Conservation (phyloP, 1,284 basidiomycete genomes). For the Ustilago shanxiensis region DNA sequence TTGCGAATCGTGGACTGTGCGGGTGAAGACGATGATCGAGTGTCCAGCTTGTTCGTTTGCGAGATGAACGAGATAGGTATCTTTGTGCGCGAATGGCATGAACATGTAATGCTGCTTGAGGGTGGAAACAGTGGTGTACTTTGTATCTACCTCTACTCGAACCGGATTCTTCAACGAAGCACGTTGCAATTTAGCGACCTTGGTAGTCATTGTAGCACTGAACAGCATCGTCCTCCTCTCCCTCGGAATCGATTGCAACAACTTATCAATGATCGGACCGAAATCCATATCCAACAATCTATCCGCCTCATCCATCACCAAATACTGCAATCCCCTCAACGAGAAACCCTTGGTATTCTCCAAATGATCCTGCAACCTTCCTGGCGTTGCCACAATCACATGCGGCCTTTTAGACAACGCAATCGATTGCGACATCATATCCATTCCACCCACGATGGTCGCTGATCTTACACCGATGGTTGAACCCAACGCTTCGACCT, state of each 20-base stretch:
- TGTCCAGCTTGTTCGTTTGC: conserved; percentile 90
- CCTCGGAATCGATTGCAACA: conserved; percentile 92
- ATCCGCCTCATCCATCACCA: conserved; percentile 98
- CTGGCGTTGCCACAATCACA: conserved; percentile 96
- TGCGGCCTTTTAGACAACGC: conserved; percentile 85
- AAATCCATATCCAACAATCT: conserved; percentile 97
- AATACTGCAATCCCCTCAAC: conserved; percentile 85
- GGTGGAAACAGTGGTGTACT: conserved; percentile 98
- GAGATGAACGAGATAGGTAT: conserved; percentile 89
- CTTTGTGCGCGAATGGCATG: conserved; percentile 92
- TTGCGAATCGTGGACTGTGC: conserved; percentile 94
- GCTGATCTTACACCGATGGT: conserved; percentile 81
- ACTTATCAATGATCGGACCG: conserved; percentile 95
- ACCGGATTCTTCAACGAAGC: conserved; percentile 95
- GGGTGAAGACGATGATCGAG: conserved; percentile 94
- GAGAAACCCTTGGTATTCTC: conserved; percentile 99
- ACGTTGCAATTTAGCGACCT: conserved; percentile 95
- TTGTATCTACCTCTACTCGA: conserved; percentile 89
- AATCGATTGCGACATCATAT: conserved; percentile 91
- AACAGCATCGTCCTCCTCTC: conserved; percentile 96
- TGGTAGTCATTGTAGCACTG: conserved; percentile 99
- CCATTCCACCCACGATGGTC: conserved; percentile 94
- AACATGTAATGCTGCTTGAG: conserved; percentile 96
- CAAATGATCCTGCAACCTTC: conserved; percentile 92
- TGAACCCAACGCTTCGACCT: conserved; percentile 91